Evolutionary conservation across 2,329 filamentous ascomycete species (phyloP).

Genomic region (Chrysoporthe deuterocubensis): DNA sequence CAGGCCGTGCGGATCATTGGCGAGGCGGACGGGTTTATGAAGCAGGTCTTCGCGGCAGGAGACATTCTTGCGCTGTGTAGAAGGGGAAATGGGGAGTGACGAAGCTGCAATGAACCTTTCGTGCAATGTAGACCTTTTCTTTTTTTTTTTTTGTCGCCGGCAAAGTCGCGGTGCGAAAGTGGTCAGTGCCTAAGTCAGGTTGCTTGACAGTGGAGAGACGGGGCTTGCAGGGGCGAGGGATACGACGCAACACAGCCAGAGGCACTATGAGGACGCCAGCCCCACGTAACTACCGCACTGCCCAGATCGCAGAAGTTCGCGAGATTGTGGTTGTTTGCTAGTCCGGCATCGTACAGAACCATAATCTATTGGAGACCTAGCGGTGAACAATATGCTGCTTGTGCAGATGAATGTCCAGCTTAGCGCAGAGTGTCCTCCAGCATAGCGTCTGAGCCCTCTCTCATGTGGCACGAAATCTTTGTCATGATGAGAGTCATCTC

Average conservation of each 20-base stretch:
- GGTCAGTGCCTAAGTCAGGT: background rate
- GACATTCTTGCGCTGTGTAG: constrained; percentile 26
- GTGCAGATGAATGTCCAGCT: no score
- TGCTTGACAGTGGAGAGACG: background rate
- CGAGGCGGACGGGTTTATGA: constrained; percentile 48
- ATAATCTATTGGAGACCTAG: no score
- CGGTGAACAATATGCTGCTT: no score
- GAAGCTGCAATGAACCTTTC: background rate
- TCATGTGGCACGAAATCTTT: no score
- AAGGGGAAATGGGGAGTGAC: background rate
- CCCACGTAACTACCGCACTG: background rate
- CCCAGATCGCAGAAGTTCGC: background rate
- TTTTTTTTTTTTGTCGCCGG: background rate
- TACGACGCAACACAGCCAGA: background rate
- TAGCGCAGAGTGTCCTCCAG: no score
- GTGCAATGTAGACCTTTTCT: background rate
- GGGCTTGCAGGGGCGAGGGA: background rate
- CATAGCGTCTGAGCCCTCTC: no score
- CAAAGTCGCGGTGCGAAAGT: no score
- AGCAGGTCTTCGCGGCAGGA: constrained; percentile 37
- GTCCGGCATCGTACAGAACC: background rate
- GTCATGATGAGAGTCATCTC: no score
- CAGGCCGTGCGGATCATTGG: constrained; percentile 51
- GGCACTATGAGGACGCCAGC: background rate
- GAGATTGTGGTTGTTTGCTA: background rate